A percentile compares a stretch with the other conserved stretches of the same genome.
Evolutionary conservation across 1,139 yeast genomes (phyloP).

Genomic region (Yamadazyma aaseri): DNA sequence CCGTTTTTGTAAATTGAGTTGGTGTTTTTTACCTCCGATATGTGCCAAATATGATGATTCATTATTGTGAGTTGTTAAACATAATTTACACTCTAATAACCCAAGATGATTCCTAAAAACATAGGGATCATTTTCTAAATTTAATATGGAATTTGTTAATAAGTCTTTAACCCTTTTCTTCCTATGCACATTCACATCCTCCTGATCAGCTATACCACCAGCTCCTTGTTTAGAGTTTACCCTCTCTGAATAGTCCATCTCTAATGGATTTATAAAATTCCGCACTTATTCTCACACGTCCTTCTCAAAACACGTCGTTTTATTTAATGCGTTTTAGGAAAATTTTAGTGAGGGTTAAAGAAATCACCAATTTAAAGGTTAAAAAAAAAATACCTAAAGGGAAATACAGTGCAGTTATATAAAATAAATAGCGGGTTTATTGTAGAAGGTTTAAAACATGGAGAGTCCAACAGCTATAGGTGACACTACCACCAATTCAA

Average conservation of each 20-base stretch:
- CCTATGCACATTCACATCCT: slow-evolving; percentile 66
- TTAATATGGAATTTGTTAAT: slow-evolving; percentile 56
- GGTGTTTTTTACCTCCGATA: slow-evolving; percentile 77
- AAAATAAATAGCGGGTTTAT: no score
- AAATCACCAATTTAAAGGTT: neutral
- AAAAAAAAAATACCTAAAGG: no score
- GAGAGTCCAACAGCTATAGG: slow-evolving; percentile 48
- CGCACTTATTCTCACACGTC: slow-evolving; percentile 4
- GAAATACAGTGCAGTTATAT: no score
- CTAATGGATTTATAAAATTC: neutral
- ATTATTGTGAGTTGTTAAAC: slow-evolving; percentile 70
- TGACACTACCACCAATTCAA: slow-evolving; percentile 44
- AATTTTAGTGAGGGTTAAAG: slow-evolving; percentile 3
- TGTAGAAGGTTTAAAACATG: slow-evolving; percentile 22
- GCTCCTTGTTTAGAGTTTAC: slow-evolving; percentile 46
- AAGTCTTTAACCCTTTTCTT: slow-evolving; percentile 64
- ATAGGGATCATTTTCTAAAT: slow-evolving; percentile 75
- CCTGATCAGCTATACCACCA: slow-evolving; percentile 75
- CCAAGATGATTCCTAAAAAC: slow-evolving; percentile 75
- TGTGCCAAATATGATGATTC: slow-evolving; percentile 81
- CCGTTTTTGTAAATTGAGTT: slow-evolving; percentile 62
- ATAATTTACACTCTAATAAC: slow-evolving; percentile 68
- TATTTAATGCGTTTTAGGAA: slow-evolving; percentile 5
- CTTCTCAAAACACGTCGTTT: slow-evolving; percentile 3
- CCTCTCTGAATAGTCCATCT: slow-evolving; percentile 47